Conservation (phyloP, 805 yeast species). For the Candida verbasci region DNA sequence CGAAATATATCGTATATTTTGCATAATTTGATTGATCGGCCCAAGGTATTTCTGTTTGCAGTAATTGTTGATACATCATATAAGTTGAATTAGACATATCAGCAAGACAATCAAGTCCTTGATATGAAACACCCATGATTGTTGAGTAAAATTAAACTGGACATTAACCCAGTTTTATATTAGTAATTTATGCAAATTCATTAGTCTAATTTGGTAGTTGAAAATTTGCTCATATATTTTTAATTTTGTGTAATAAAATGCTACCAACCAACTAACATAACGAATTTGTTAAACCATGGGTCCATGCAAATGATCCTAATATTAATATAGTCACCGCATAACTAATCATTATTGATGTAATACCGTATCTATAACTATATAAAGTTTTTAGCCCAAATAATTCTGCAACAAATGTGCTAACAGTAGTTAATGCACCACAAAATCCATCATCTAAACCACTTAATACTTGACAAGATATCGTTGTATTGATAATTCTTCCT, state of each 20-base stretch:
- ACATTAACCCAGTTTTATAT: background rate
- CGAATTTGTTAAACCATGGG: slow-evolving; percentile 38
- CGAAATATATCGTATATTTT: slow-evolving; percentile 35
- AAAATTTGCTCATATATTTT: slow-evolving; percentile 7
- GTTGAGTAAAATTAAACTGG: background rate
- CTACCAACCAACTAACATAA: slow-evolving; percentile 15
- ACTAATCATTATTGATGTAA: slow-evolving; percentile 41
- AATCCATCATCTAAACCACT: slow-evolving; percentile 59
- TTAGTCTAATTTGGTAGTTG: background rate
- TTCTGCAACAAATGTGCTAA: slow-evolving; percentile 76
- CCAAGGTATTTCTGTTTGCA: slow-evolving; percentile 30
- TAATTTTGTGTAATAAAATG: too few relatives aligned
- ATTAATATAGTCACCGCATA: slow-evolving; percentile 52
- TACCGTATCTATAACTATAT: slow-evolving; percentile 48
- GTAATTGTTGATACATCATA: slow-evolving; percentile 13
- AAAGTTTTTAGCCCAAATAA: slow-evolving; percentile 30
- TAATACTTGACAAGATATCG: slow-evolving; percentile 46
- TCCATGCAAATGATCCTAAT: slow-evolving; percentile 73
- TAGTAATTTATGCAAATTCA: slow-evolving; percentile 5
- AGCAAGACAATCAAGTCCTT: slow-evolving; percentile 37
- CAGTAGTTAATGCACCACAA: slow-evolving; percentile 69
- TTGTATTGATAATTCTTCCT: slow-evolving; percentile 22
- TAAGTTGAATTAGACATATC: slow-evolving; percentile 24
- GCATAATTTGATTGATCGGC: slow-evolving; percentile 28
- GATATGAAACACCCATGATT: slow-evolving; percentile 15